These are phyloP conservation scores for Calonectria ilicicola DNA, from an alignment of 2,329 filamentous ascomycete species.

Conservation along the genomic window DNA sequence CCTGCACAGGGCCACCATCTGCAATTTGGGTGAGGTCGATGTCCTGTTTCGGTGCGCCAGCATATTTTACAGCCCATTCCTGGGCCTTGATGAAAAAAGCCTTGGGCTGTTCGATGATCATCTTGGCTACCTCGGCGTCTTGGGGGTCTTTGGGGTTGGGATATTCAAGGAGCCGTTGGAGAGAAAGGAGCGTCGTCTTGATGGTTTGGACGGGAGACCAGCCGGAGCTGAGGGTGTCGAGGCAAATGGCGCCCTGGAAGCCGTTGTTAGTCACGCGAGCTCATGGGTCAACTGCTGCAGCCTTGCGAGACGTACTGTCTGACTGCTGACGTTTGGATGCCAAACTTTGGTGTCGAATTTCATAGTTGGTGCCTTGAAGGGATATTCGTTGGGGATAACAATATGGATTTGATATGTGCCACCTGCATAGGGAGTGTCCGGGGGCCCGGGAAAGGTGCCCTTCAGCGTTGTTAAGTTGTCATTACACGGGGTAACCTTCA, in stretches of 20 bases:
- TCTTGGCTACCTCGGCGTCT: slow-evolving; percentile 92
- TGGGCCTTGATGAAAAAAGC: slow-evolving; percentile 85
- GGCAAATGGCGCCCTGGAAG: slow-evolving; percentile 91
- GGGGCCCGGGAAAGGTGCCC: slow-evolving; percentile 86
- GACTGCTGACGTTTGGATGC: slow-evolving; percentile 97
- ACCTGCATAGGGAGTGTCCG: slow-evolving; percentile 93
- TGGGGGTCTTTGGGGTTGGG: slow-evolving; percentile 97
- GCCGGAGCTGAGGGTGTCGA: slow-evolving; percentile 88
- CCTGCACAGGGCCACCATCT: slow-evolving; percentile 56
- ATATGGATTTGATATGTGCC: slow-evolving; percentile 88
- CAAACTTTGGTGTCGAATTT: slow-evolving; percentile 93
- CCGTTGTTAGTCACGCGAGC: slow-evolving; percentile 20
- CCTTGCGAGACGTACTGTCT: slow-evolving; percentile 74
- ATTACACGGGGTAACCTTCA: too few species aligned
- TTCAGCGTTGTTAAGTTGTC: slow-evolving; percentile 85
- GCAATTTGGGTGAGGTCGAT: slow-evolving; percentile 56
- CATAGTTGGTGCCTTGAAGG: slow-evolving; percentile 93
- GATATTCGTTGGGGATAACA: slow-evolving; percentile 87
- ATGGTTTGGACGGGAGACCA: slow-evolving; percentile 98
- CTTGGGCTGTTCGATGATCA: slow-evolving; percentile 84
- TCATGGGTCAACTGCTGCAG: not conserved
- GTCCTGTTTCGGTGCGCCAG: slow-evolving; percentile 73
- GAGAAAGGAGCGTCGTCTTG: slow-evolving; percentile 91
- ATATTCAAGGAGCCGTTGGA: slow-evolving; percentile 91
- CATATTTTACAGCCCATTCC: slow-evolving; percentile 90